Base-by-base conservation (phyloP, 306 rosid genomes). In the Geum urbanum region DNA sequence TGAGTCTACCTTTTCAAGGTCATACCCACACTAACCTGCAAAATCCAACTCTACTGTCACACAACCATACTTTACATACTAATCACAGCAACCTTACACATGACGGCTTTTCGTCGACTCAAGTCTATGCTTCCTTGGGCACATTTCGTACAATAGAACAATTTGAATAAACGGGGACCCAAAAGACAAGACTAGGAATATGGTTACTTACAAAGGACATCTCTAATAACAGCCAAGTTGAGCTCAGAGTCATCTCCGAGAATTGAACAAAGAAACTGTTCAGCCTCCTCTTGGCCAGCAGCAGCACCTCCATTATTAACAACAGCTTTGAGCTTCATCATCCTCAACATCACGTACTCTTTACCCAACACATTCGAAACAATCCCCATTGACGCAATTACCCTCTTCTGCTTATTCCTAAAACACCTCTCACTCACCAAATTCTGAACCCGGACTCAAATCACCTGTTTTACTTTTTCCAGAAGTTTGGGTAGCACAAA, bases 11-110 rank as follows among this genome's bases (percentile, higher is more conserved):
- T 87, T 87, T 65, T 87, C 89, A 50, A 90, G 77, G 58, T 90
- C 79, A 84, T 81, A 87, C 74, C 91, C 89, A 63, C 96, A 88
- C 64, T 94, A 97, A 91, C 96, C 99, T 94, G 97, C 76, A 80
- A 86, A 85, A 70, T 59, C 13, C 78, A 78, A 77, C 24, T 76
- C 66, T 47, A 72, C 46, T 27, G 84, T 86, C 84, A 90, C 20
- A 69, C 60, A 70, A 80, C 20, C 48, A 54, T 12, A 44, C 48
- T 41, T 20, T 8, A 69, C 20, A 20, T 2, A 24, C 72, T 51
- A 54, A 52, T 9, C 61, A 56, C 12, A 22, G 18, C 47, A 67
- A 51, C 43, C 60, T 9, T 9, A 48, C 57, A 27, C 47, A 35
- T 13, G 6, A 57, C 9, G 6, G 9, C 16, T 66, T 48, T 27